Base-by-base conservation (phyloP, 169 alveolate genomes). In the Eimeria sp. region DNA sequence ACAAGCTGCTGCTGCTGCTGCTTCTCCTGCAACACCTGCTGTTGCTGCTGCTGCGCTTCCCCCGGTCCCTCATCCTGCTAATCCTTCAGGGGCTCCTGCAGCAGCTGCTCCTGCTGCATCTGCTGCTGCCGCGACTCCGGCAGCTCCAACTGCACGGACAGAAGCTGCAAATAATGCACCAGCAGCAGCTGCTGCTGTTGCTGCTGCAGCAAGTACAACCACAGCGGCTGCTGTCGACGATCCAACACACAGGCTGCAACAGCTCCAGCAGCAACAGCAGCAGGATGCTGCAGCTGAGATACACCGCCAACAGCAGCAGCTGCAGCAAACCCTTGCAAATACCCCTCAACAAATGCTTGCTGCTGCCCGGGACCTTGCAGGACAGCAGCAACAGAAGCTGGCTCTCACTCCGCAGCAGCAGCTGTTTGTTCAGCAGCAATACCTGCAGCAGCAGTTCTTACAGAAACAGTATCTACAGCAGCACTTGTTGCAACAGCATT, bases 371-470 rank as follows among this genome's bases (percentile, higher is more conserved):
- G 88, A 45, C 11, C 16, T n/a, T 6, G 30, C 70, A 5, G 92
- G 54, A 75, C 76, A 45, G 73, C 58, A 51, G 4, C 63, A 61
- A 34, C 94, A 87, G 94, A 57, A 57, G 94, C 75, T n/a, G 27
- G 63, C 82, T 16, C 67, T 49, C 2, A 76, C 75, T 0, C 54
- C 90, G 61, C 89, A 72, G 89, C 72, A 54, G 83, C 96, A 73
- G 94, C 90, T 34, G 40, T 90, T 22, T 13, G 83, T 45, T 3
- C 94, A 80, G 51, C 70, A 67, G 76, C 86, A 61, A 20, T 40
- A 57, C 30, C 78, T 25, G 90, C 65, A 57, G 96, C 95, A 73
- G 95, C 96, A 72, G 84, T 94, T 76, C 61, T 25, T 82, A 89
- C 67, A 54, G 96, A 22, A 93, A 90, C 67, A 88, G 84, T 47